Percentiles rank a stretch among this genome's conserved stretches.
phyloP scores from a whole-genome alignment of 2,329 filamentous ascomycete genomes.

The Phialophora verrucosa region DNA sequence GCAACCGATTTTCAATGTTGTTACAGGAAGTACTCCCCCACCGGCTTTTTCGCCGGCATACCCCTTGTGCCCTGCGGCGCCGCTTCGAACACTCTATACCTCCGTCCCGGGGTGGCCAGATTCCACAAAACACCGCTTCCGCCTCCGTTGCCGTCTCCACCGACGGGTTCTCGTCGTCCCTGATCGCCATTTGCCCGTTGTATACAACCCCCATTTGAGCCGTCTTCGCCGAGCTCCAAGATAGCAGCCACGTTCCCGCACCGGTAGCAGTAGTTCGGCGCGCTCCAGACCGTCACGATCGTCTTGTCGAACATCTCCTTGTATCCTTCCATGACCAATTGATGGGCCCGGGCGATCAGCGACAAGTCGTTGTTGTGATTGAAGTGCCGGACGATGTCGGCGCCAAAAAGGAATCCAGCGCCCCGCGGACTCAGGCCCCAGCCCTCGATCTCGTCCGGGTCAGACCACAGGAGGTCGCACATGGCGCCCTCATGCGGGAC shows the following conservation, averaged over 20 bases:
- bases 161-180: slow-evolving; percentile 45
- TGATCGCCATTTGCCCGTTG: slow-evolving; percentile 51
- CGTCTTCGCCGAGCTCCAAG: slow-evolving; percentile 75
- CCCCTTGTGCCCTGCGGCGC: slow-evolving; percentile 94
- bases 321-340: slow-evolving; percentile 98
- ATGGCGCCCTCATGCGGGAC: slow-evolving; percentile 98
- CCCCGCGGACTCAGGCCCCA: slow-evolving; percentile 95
- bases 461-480: slow-evolving; percentile 98
- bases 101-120: slow-evolving; percentile 73
- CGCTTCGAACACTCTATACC: slow-evolving; percentile 95
- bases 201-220: slow-evolving; percentile 59
- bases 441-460: slow-evolving; percentile 96
- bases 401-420: slow-evolving; percentile 92
- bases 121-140: slow-evolving; percentile 38
- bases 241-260: slow-evolving; percentile 97
- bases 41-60: slow-evolving; percentile 98
- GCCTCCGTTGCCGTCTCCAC: slow-evolving; percentile 32
- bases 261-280: slow-evolving; percentile 94
- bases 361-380: slow-evolving; percentile 93
- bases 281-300: slow-evolving; percentile 98
- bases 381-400: slow-evolving; percentile 94
- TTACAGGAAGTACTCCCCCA: slow-evolving; percentile 90
- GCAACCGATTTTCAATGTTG: background rate
- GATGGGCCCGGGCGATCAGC: slow-evolving; percentile 90
- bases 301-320: slow-evolving; percentile 98